Percentiles rank a stretch among this genome's conserved stretches.
These are phyloP conservation scores for Asterochloris sp. DNA, from an alignment of 139 green algal genomes.

Conservation along the genomic window DNA sequence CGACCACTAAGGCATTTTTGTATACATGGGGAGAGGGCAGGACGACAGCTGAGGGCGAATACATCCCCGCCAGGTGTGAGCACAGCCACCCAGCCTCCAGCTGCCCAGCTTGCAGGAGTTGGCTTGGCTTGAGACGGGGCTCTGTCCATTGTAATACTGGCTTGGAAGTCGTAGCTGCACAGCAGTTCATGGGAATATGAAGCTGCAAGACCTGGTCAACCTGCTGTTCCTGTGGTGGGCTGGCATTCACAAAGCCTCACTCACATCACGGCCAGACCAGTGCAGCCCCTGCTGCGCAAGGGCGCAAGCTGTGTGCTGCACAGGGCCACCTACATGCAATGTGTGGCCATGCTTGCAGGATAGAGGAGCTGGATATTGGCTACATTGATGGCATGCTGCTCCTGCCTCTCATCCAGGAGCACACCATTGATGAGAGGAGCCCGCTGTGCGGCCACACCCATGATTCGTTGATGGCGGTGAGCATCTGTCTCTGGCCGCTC, in stretches of 20 bases:
- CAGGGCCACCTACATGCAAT: constrained; percentile 41
- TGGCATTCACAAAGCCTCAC: too few relatives aligned
- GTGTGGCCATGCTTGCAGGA: constrained; percentile 20
- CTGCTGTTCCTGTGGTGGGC: too few relatives aligned
- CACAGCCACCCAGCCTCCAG: constrained; percentile 1
- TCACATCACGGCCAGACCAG: too few relatives aligned
- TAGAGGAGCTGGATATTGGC: constrained; percentile 30
- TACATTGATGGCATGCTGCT: constrained; percentile 78
- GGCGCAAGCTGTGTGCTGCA: too few relatives aligned
- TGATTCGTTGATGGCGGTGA: constrained; percentile 53
- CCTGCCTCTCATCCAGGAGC: constrained; percentile 76
- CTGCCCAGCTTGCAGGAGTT: constrained; percentile 44
- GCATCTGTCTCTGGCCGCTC: not conserved
- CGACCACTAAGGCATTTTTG: constrained; percentile 49
- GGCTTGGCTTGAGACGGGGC: not conserved
- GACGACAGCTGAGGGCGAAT: constrained; percentile 75
- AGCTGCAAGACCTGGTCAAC: too few relatives aligned
- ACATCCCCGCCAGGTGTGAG: constrained; percentile 41
- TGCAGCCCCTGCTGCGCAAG: too few relatives aligned
- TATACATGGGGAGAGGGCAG: constrained; percentile 73
- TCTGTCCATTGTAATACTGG: too few relatives aligned
- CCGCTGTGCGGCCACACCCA: constrained; percentile 76
- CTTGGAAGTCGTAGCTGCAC: constrained; percentile 26
- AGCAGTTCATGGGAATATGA: too few relatives aligned
- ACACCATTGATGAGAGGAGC: constrained; percentile 81